A percentile compares a stretch with the other conserved stretches of the same genome.
These are phyloP conservation scores for Annulohypoxylon nitens DNA, from an alignment of 495 filamentous ascomycete genomes.

Conservation along the genomic window DNA sequence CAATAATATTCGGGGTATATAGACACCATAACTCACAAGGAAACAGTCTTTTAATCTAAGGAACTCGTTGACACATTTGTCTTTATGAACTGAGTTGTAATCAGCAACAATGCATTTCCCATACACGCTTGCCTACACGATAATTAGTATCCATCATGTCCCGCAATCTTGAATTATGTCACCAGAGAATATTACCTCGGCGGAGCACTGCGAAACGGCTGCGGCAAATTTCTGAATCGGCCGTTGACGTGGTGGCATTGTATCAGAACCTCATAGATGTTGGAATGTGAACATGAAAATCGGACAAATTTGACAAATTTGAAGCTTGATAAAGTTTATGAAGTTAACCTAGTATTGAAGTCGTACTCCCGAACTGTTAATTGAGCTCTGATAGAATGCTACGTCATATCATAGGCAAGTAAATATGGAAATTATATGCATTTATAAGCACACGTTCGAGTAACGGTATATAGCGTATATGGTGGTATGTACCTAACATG, in stretches of 20 bases:
- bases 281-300: not conserved
- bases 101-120: constrained; percentile 93
- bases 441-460: not conserved
- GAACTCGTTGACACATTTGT: constrained; percentile 91
- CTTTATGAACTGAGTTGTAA: constrained; percentile 90
- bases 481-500: not conserved
- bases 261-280: not conserved
- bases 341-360: not conserved
- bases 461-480: too few species aligned
- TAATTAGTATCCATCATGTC: constrained; percentile 9
- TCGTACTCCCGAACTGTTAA: too few species aligned
- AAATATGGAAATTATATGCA: not conserved
- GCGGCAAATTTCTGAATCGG: constrained; percentile 92
- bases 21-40: constrained; percentile 67
- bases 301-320: not conserved
- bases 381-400: not conserved
- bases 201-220: constrained; percentile 83
- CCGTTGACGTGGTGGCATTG: constrained; percentile 62
- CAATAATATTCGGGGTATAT: not conserved
- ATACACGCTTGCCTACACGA: constrained; percentile 79
- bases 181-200: constrained; percentile 69
- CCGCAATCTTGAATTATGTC: not conserved
- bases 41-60: constrained; percentile 89
- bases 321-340: not conserved
- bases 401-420: not conserved